Percentiles rank a stretch among this genome's conserved stretches.
These are phyloP conservation scores for Mortierella sp. DNA, from an alignment of 371 early-diverging fungal species.

Conservation along the genomic window DNA sequence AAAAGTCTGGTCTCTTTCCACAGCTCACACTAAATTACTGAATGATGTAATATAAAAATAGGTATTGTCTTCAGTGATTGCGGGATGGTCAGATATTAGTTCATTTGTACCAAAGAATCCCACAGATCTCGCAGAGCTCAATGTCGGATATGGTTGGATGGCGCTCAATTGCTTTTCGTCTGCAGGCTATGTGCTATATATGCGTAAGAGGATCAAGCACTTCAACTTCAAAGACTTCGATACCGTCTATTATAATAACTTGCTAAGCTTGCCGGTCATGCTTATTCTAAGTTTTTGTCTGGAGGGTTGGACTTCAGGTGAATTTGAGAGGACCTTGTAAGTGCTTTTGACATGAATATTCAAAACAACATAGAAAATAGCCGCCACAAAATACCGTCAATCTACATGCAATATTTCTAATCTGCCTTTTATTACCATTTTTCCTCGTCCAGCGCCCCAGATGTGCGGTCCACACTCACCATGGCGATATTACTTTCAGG, in stretches of 20 bases:
- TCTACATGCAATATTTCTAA: neutral
- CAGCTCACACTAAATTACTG: neutral
- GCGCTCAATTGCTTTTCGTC: conserved; percentile 91
- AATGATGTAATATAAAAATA: conserved; percentile 22
- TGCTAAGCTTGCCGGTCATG: conserved; percentile 91
- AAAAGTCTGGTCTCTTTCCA: neutral
- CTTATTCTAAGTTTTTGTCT: conserved; percentile 79
- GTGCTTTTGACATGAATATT: conserved; percentile 13
- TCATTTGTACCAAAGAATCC: conserved; percentile 43
- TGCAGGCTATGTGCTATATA: conserved; percentile 89
- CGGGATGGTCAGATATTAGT: conserved; percentile 83
- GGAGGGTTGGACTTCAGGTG: conserved; percentile 79
- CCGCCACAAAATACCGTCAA: no score
- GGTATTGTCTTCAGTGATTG: conserved; percentile 93
- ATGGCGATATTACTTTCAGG: conserved; percentile 87
- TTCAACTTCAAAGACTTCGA: conserved; percentile 95
- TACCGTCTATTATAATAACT: conserved; percentile 97
- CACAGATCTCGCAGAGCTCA: conserved; percentile 43
- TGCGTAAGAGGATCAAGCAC: conserved; percentile 89
- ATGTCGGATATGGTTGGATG: conserved; percentile 95
- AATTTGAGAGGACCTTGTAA: conserved; percentile 69
- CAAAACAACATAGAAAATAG: no score
- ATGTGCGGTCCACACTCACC: conserved; percentile 66
- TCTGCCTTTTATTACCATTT: conserved; percentile 6
- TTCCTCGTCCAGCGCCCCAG: conserved; percentile 58